Percentiles rank a stretch among this genome's conserved stretches.
Conservation (phyloP, 331 rosid species). For the Saraca asoca region DNA sequence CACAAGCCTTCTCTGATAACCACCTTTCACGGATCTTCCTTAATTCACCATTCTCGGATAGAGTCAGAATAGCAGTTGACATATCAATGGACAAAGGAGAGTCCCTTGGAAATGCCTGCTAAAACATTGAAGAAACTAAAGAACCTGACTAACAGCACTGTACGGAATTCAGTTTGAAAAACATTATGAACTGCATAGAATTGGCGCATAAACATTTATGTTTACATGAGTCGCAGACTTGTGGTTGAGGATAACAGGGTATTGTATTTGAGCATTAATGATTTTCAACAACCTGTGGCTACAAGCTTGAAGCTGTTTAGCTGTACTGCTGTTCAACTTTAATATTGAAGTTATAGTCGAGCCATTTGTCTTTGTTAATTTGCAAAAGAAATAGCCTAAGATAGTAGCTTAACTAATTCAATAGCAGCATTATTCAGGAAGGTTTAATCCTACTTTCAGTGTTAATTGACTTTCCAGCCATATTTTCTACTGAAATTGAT, state of each 20-base stretch:
- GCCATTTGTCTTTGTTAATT: background rate
- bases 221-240: background rate
- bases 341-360: background rate
- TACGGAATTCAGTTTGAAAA: background rate
- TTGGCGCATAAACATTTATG: background rate
- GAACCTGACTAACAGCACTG: background rate
- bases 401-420: background rate
- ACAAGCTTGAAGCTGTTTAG: slow-evolving; percentile 1
- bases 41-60: slow-evolving; percentile 70
- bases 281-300: background rate
- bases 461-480: background rate
- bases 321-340: background rate
- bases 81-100: slow-evolving; percentile 71
- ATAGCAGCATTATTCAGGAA: background rate
- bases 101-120: slow-evolving; percentile 70
- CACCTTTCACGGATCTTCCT: slow-evolving; percentile 56
- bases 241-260: background rate
- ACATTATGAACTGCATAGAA: background rate
- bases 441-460: background rate
- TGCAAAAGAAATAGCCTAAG: background rate
- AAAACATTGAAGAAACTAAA: background rate
- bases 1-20: slow-evolving; percentile 57
- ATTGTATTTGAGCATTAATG: background rate
- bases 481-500: background rate
- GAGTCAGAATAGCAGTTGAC: slow-evolving; percentile 68